These are phyloP conservation scores for Leccinum variabile DNA, from an alignment of 1,284 basidiomycete species.

Conservation along the genomic window DNA sequence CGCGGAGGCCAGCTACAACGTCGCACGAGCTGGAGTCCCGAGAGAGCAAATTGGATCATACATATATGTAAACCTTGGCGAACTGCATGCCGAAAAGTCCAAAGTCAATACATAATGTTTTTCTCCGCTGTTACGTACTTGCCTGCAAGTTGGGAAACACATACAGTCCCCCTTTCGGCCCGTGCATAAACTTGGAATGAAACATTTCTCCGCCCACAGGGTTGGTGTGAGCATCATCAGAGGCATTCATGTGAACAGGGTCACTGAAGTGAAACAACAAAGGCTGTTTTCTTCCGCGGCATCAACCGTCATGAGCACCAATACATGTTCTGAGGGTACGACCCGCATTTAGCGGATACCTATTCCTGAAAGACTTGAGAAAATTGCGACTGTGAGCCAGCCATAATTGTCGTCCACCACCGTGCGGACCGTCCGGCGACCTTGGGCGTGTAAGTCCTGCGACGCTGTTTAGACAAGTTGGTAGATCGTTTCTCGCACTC, in stretches of 20 bases:
- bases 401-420: no score
- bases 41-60: not conserved
- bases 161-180: not conserved
- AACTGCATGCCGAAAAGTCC: not conserved
- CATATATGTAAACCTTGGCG: not conserved
- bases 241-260: not conserved
- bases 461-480: not conserved
- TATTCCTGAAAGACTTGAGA: not conserved
- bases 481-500: not conserved
- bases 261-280: not conserved
- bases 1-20: not conserved
- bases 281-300: not conserved
- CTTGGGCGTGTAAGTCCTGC: no score
- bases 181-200: not conserved
- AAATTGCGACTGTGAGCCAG: not conserved
- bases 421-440: no score
- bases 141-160: not conserved
- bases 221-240: not conserved
- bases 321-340: not conserved
- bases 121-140: not conserved
- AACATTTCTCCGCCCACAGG: not conserved
- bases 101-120: not conserved
- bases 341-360: not conserved
- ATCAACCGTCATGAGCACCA: not conserved
- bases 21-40: not conserved